phyloP scores from a whole-genome alignment of 108 stramenopile species.

The Skeletonema tropicum region DNA sequence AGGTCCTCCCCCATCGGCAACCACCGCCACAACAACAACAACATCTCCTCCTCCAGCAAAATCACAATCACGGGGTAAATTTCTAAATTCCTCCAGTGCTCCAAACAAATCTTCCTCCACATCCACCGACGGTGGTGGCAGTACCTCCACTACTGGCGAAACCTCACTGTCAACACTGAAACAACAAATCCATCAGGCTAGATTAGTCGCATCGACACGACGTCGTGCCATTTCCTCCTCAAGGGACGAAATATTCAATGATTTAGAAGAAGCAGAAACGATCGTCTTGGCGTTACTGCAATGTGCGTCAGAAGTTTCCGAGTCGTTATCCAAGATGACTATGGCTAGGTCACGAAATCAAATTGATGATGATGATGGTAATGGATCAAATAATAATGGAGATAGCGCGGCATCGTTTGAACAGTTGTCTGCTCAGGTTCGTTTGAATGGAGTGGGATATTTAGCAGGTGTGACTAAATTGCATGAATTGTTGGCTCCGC shows the following conservation, averaged over 20 bases:
- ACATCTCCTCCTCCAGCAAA: not conserved
- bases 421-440: slow-evolving; percentile 23
- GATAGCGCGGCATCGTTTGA: slow-evolving; percentile 11
- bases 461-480: slow-evolving; percentile 36
- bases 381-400: not conserved
- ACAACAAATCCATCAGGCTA: slow-evolving; percentile 7
- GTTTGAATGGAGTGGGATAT: slow-evolving; percentile 37
- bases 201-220: slow-evolving; percentile 17
- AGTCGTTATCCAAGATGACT: slow-evolving; percentile 36
- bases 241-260: slow-evolving; percentile 15
- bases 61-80: slow-evolving; percentile 32
- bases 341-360: slow-evolving; percentile 14
- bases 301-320: slow-evolving; percentile 23
- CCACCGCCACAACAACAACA: slow-evolving; percentile 3
- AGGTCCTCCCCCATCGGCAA: slow-evolving; percentile 1
- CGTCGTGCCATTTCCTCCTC: slow-evolving; percentile 5
- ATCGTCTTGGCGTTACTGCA: slow-evolving; percentile 34
- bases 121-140: not conserved
- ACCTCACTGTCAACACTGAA: slow-evolving; percentile 6
- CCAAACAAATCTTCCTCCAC: not conserved
- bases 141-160: not conserved
- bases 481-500: slow-evolving; percentile 44
- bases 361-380: not conserved
- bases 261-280: slow-evolving; percentile 43
- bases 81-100: slow-evolving; percentile 5